Evolutionary conservation across 768 basidiomycete species (phyloP), one percentile per base, ranked within the genome.

Genomic region (Phaeotremella skinneri): DNA sequence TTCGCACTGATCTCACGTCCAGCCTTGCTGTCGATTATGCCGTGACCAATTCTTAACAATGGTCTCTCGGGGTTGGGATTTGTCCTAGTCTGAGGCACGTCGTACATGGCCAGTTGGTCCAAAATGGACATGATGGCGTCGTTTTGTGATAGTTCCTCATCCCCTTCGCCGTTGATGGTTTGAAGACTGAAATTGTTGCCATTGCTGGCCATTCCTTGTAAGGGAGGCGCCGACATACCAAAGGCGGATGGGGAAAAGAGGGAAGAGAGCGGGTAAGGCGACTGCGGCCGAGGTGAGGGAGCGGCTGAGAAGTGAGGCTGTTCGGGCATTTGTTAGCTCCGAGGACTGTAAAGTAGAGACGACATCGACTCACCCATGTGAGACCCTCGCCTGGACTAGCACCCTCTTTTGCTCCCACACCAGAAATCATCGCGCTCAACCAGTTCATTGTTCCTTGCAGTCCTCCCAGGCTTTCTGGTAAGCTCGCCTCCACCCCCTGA

Each of bases 11-110:
- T 47, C 29, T 72, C 69, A 27, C 32, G 26, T n/a, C 72, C 77
- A 17, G 61, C 64, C 20, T 50, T 52, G 4, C 52, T 26, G 11
- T 25, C 9, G 23, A 64, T 61, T 2, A 56, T 50, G 11, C 17
- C 26, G 26, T 68, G 43, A 9, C 62, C 64, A 7, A 78, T 55
- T 26, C 71, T 52, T n/a, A 78, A 49, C 7, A 78, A 39, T 0
- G 76, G 75, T 20, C 70, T 56, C 60, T 77, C 76, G 2, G 73
- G 64, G 54, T 75, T 70, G 1, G 66, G 62, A 49, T 72, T 76
- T 11, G 51, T 21, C n/a, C 55, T 32, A 16, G 67, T 70, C 31
- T 68, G 61, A 2, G 68, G 71, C 5, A 63, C 54, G 25, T 74
- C 64, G 37, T 63, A 52, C 57, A 53, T 63, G 5, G 67, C 59